These are phyloP conservation scores for Thelonectria rubi DNA, from an alignment of 2,329 filamentous ascomycete species.

Conservation along the genomic window DNA sequence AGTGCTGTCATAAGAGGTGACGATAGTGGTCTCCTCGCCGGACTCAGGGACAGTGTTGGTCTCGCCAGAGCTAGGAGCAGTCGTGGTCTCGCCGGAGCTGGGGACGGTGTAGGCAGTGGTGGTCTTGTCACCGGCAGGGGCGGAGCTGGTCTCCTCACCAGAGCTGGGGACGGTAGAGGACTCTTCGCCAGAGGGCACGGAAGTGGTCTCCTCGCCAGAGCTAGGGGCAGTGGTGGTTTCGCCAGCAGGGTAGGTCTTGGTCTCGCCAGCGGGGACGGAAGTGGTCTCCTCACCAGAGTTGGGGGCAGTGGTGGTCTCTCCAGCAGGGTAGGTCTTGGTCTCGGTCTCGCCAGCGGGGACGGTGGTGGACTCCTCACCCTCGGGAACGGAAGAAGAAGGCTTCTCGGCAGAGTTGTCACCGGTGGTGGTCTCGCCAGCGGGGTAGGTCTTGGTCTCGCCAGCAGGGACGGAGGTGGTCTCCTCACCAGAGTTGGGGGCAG, in stretches of 20 bases:
- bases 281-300: constrained; percentile 3
- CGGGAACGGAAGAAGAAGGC: neutral
- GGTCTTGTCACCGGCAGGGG: constrained; percentile 7
- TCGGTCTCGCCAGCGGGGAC: constrained; percentile 5
- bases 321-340: constrained; percentile 1
- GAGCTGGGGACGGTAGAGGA: constrained; percentile 7
- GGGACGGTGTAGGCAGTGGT: neutral
- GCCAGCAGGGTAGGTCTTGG: constrained; percentile 1
- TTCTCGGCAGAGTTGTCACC: constrained; percentile 12
- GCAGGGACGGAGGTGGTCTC: neutral
- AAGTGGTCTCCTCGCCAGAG: constrained; percentile 20
- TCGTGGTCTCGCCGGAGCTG: neutral
- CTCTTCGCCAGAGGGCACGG: constrained; percentile 5
- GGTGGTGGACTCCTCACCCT: constrained; percentile 6
- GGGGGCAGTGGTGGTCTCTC: constrained; percentile 9
- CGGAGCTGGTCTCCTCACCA: constrained; percentile 9
- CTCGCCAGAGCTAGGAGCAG: constrained; percentile 3
- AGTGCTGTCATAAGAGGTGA: constrained; percentile 44
- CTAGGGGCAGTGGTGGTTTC: constrained; percentile 1
- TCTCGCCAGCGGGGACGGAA: constrained; percentile 1
- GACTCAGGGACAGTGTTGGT: constrained; percentile 3
- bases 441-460: constrained; percentile 25
- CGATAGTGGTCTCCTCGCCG: constrained; percentile 29
- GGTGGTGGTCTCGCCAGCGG: constrained; percentile 29
- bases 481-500: constrained; percentile 9